A percentile compares a stretch with the other conserved stretches of the same genome.
These are phyloP conservation scores for Fusarium nodosum DNA, from an alignment of 2,329 filamentous ascomycete genomes.

Conservation along the genomic window DNA sequence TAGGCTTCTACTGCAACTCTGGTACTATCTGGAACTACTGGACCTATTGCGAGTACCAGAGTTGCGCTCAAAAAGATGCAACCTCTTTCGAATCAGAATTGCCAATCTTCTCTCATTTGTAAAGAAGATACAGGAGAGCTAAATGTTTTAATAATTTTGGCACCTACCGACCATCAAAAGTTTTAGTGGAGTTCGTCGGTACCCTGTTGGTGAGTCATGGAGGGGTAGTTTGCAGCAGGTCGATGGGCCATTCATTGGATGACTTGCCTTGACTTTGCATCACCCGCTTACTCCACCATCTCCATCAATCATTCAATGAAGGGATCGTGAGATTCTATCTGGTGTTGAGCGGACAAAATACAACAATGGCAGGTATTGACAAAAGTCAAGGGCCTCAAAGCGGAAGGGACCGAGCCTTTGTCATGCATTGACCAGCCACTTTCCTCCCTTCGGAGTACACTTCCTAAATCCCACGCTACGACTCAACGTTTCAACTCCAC, in stretches of 20 bases:
- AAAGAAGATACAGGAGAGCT: neutral
- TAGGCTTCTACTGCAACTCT: neutral
- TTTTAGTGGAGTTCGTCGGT: slow-evolving; percentile 24
- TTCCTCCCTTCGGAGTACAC: slow-evolving; percentile 1
- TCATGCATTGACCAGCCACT: slow-evolving; percentile 22
- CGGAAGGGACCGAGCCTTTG: slow-evolving; percentile 28
- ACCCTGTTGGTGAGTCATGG: slow-evolving; percentile 39
- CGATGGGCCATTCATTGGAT: slow-evolving; percentile 31
- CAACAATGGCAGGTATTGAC: neutral
- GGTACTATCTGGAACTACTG: neutral
- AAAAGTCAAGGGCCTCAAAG: slow-evolving; percentile 13
- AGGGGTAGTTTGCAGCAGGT: slow-evolving; percentile 27
- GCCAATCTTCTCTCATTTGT: neutral
- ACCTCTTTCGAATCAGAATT: neutral
- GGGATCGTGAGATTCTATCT: neutral
- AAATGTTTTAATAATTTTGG: neutral
- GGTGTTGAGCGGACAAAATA: slow-evolving; percentile 7
- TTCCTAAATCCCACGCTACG: neutral
- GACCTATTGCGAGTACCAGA: neutral
- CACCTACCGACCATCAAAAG: neutral
- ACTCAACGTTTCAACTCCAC: slow-evolving; percentile 11
- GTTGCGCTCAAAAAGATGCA: accelerated
- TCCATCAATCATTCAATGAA: neutral
- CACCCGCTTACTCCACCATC: neutral
- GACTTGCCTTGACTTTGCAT: slow-evolving; percentile 22